Percentiles rank a stretch among this genome's conserved stretches.
Evolutionary conservation across 2,329 filamentous ascomycete genomes (phyloP).

Genomic region (Mariannaea sp.): DNA sequence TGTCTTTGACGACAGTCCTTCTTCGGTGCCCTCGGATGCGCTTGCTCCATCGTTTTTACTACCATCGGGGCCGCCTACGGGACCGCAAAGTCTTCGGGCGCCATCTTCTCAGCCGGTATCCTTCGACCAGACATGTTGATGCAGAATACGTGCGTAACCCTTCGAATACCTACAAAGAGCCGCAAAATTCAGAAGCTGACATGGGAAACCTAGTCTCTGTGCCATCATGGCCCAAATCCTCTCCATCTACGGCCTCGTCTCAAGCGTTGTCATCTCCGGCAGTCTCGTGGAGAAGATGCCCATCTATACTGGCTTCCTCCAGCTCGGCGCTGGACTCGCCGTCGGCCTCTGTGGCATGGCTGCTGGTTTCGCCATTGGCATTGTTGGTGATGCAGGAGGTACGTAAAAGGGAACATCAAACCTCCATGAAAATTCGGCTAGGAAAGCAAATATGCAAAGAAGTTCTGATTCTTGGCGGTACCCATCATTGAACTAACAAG

Average conservation of each 20-base stretch:
- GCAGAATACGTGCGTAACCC: constrained; percentile 45
- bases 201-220: constrained; percentile 39
- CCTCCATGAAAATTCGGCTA: no score
- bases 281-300: constrained; percentile 48
- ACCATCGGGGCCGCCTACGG: constrained; percentile 55
- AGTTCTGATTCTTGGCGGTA: no score
- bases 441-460: constrained; percentile 45
- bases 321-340: constrained; percentile 50
- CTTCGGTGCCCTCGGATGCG: constrained; percentile 49
- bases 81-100: constrained; percentile 49
- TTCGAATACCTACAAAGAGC: background rate
- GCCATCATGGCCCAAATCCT: constrained; percentile 55
- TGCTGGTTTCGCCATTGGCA: constrained; percentile 53
- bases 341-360: constrained; percentile 52
- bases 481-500: background rate
- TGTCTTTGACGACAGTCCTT: constrained; percentile 40
- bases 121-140: constrained; percentile 51
- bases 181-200: constrained; percentile 16
- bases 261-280: constrained; percentile 51
- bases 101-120: constrained; percentile 51
- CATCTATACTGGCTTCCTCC: constrained; percentile 49
- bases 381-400: constrained; percentile 53
- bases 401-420: constrained; percentile 24
- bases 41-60: constrained; percentile 56
- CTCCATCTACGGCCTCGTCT: constrained; percentile 53